Base-by-base conservation (phyloP, 2,329 filamentous ascomycete species). In the Allantophomopsis cytisporea region DNA sequence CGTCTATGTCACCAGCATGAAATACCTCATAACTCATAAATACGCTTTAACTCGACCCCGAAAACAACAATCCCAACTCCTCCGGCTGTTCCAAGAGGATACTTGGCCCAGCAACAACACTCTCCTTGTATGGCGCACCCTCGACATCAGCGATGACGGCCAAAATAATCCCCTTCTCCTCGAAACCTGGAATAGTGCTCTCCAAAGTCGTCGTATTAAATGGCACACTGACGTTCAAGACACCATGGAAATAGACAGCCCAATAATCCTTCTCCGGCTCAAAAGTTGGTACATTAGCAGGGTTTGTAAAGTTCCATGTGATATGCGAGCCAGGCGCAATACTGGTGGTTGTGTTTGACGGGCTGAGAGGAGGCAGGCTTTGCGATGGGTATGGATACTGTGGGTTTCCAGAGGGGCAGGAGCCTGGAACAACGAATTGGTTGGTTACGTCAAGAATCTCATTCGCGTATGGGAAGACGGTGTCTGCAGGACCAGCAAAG, bases 381-480 rank as follows among this genome's bases (percentile, higher is more conserved):
- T 62, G 59, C 20, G 49, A 50, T 7, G 61, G 60, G 8, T 45
- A 48, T 5, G 60, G 61, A 43, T 60, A 63, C n/a, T 35, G 36
- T 4, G 59, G 60, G 44, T 63, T 63, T 17, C 45, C 51, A 11
- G 37, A 13, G 7, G 60, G 60, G 43, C 60, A 63, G 41, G 48
- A 52, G 2, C 52, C 56, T 6, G 50, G 49, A 20, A 58, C 40
- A 17, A 59, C 41, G 39, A 53, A 58, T 14, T 43, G 41, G 34
- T 55, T 58, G 7, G 60, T 63, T 5, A 50, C 53, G 35, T 60
- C 55, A 20, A 64, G 49, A 31, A 65, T 58, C 47, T 64, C 49
- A 43, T 61, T 61, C n/a, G 60, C 57, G 41, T 63, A 63, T 2
- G 60, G 60, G 45, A 56, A 65, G 2, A 56, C 49, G 3, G 63